Conservation (phyloP, 2,329 filamentous ascomycete genomes). For the Venturia aucupariae region DNA sequence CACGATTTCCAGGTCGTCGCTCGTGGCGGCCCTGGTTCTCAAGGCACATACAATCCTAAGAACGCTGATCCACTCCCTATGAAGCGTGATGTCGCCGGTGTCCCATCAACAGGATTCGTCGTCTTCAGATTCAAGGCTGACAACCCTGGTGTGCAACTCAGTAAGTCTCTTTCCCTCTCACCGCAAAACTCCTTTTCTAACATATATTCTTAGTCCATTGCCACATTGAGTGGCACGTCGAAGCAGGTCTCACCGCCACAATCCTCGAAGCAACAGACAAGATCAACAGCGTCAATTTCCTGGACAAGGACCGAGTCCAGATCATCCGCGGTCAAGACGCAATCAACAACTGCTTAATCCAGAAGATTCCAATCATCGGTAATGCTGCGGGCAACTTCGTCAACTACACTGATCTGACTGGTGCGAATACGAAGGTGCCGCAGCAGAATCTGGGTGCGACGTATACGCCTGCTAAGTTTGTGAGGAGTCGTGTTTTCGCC, state of each 20-base stretch:
- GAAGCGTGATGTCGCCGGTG: conserved; percentile 45
- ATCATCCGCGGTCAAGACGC: conserved; percentile 44
- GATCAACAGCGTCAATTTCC: conserved; percentile 39
- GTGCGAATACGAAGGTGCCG: conserved; percentile 8
- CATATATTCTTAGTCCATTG: conserved; percentile 17
- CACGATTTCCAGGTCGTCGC: conserved; percentile 57
- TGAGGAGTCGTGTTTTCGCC: neutral
- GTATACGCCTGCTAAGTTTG: neutral
- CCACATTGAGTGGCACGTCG: conserved; percentile 36
- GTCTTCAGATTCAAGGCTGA: conserved; percentile 47
- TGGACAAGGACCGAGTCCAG: conserved; percentile 33
- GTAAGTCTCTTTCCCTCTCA: neutral
- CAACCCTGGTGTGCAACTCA: conserved; percentile 34
- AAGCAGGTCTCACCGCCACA: conserved; percentile 41
- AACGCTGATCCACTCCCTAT: conserved; percentile 31
- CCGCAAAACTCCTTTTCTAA: no score
- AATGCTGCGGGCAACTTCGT: conserved; percentile 67
- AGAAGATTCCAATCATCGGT: conserved; percentile 44
- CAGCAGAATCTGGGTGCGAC: neutral
- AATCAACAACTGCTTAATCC: conserved; percentile 48
- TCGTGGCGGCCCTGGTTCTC: conserved; percentile 21
- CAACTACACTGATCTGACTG: conserved; percentile 28
- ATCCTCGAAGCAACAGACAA: conserved; percentile 44
- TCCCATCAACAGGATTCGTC: conserved; percentile 45
- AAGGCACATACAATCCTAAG: conserved; percentile 21